Evolutionary conservation across 169 alveolate genomes (phyloP).

Genomic region (Plasmodium cynomolgi): DNA sequence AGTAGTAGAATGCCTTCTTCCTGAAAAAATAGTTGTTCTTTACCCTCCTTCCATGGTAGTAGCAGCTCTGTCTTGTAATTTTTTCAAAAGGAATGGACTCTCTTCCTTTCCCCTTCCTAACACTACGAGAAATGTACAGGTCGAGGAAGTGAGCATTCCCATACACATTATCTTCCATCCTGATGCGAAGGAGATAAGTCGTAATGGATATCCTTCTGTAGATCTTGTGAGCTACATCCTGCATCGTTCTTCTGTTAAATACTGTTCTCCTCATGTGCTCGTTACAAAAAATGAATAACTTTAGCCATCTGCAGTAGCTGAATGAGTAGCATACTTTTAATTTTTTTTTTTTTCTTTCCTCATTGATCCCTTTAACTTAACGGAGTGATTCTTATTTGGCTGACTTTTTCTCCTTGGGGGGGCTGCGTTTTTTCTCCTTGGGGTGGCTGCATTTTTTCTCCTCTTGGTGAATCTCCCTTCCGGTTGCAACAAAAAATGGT

Average conservation of each 20-base stretch:
- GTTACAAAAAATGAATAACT: neutral
- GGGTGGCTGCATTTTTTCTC: too few relatives aligned
- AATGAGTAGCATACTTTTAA: neutral
- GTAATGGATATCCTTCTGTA: neutral
- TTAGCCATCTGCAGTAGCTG: neutral
- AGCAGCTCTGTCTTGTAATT: neutral
- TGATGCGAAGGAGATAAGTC: neutral
- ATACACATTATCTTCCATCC: neutral
- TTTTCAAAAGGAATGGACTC: neutral
- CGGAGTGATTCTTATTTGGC: too few relatives aligned
- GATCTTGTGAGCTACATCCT: neutral
- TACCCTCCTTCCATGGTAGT: neutral
- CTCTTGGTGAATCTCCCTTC: too few relatives aligned
- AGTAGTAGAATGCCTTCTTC: neutral
- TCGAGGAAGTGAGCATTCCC: slow-evolving; percentile 3
- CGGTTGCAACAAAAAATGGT: too few relatives aligned
- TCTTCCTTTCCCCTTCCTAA: neutral
- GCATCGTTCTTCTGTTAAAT: neutral
- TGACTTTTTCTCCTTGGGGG: too few relatives aligned
- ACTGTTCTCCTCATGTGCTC: neutral
- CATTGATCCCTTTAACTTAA: neutral
- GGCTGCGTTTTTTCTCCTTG: too few relatives aligned
- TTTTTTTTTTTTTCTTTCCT: neutral
- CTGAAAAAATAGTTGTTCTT: neutral
- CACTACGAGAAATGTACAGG: neutral